Base-by-base conservation (phyloP, 192 early-diverging fungal species). In the Spinellus fusiger region DNA sequence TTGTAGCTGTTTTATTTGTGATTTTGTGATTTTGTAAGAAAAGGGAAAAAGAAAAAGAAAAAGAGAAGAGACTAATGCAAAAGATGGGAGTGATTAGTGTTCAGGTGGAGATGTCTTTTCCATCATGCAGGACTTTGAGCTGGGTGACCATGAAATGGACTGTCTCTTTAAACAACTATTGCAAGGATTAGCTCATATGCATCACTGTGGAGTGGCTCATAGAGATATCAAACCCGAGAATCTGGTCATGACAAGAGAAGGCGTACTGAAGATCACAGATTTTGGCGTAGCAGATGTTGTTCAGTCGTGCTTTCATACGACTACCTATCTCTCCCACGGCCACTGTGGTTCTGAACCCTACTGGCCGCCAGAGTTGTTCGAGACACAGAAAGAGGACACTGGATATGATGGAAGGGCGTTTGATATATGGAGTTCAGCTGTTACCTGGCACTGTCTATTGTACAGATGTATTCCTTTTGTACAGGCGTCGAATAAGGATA, bases 211-310 rank as follows among this genome's bases (percentile, higher is more conserved):
- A 49, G 93, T 98, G 8, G 93, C 93, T 49, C 96, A 98, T 76
- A 84, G 86, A 54, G 85, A 90, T 56, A 82, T 88, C 68, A 88
- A 87, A 70, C 82, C 87, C 4, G 84, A 98, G 67, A 98, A 98
- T 76, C 60, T 97, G 37, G 78, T 98, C 8, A 73, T 98, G 64
- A 89, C 91, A 63, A 76, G 71, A 3, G 66, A 80, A 20, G 86
- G 87, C 54, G 81, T 81, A 18, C 66, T 98, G 56, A 98, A 98
- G 75, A 93, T 98, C 65, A 93, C 95, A 5, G 96, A 98, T 77
- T 98, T 98, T 81, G 96, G 96, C 22, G 93, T 96, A 3, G 87
- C 90, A 1, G 91, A 93, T 64, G 96, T 97, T 7, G 93, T 97
- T 74, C 80, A 88, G 56, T 83, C 84, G 0, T 86, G 86, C 31